Percentiles rank a stretch among this genome's conserved stretches.
Evolutionary conservation across 2,329 filamentous ascomycete genomes (phyloP).

Genomic region (Ophiostoma ulmi): DNA sequence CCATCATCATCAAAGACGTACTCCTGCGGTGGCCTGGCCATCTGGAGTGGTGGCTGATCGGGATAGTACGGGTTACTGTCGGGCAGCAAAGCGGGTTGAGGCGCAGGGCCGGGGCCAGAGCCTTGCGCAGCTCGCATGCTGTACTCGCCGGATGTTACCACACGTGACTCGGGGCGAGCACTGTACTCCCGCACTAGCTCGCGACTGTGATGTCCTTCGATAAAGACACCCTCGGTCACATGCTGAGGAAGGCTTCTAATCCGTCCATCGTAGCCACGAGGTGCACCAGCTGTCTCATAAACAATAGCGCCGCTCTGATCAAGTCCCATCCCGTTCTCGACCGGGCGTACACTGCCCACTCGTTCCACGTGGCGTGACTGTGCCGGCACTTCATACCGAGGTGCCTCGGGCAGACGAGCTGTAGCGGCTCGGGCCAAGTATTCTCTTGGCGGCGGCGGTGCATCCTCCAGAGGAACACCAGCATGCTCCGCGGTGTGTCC

Average conservation of each 20-base stretch:
- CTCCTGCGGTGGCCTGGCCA: slow-evolving; percentile 35
- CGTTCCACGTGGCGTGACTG: slow-evolving; percentile 35
- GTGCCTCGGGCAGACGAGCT: slow-evolving; percentile 44
- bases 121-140: slow-evolving; percentile 31
- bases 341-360: slow-evolving; percentile 52
- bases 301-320: slow-evolving; percentile 23
- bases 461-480: slow-evolving; percentile 22
- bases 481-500: background rate
- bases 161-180: slow-evolving; percentile 33
- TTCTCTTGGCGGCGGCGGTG: slow-evolving; percentile 45
- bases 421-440: slow-evolving; percentile 52
- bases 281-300: background rate
- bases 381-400: slow-evolving; percentile 30
- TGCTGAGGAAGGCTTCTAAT: background rate
- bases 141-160: slow-evolving; percentile 37
- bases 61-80: slow-evolving; percentile 22
- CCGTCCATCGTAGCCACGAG: background rate
- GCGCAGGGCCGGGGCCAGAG: background rate
- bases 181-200: slow-evolving; percentile 21
- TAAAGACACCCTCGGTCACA: background rate
- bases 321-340: background rate
- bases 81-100: slow-evolving; percentile 26
- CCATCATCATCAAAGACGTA: slow-evolving; percentile 43
- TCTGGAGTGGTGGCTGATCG: slow-evolving; percentile 15
- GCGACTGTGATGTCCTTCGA: slow-evolving; percentile 9